Evolutionary conservation across 495 filamentous ascomycete genomes (phyloP).

Genomic region (Penicillium bialowiezense): DNA sequence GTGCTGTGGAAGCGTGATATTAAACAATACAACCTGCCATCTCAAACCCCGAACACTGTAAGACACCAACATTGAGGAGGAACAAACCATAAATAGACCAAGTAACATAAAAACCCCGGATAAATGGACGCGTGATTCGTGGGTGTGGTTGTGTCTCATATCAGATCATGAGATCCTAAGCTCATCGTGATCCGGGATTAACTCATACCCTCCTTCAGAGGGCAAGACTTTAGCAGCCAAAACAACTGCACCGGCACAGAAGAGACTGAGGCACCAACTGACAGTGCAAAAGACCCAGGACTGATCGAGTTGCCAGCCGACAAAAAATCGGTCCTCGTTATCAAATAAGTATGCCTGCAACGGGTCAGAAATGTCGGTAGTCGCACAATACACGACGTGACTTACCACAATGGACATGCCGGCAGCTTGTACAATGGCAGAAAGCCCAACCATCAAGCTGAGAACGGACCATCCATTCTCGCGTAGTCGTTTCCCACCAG

Average conservation of each 20-base stretch:
- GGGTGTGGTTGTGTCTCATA: not conserved
- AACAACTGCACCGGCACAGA: conserved; percentile 60
- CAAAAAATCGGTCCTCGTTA: conserved; percentile 79
- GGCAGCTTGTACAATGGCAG: conserved; percentile 60
- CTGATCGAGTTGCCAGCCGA: conserved; percentile 78
- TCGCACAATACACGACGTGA: conserved; percentile 10
- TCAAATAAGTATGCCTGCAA: conserved; percentile 76
- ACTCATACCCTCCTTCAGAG: conserved; percentile 81
- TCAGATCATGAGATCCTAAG: conserved; percentile 9
- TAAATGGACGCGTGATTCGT: not conserved
- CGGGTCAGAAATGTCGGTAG: not conserved
- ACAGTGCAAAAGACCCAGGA: conserved; percentile 75
- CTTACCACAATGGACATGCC: conserved; percentile 78
- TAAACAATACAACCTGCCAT: no score
- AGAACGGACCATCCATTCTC: conserved; percentile 77
- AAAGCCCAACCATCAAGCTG: conserved; percentile 57
- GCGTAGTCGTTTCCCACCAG: conserved; percentile 72
- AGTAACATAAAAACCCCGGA: not conserved
- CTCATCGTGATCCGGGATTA: conserved; percentile 52
- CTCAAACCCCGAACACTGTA: not conserved
- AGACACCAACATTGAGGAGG: no score
- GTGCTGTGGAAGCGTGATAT: no score
- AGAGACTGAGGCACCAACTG: conserved; percentile 63
- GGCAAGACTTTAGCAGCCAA: conserved; percentile 66
- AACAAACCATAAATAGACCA: not conserved